Conservation (phyloP, 768 basidiomycete species). For the Trametes gibbosa region DNA sequence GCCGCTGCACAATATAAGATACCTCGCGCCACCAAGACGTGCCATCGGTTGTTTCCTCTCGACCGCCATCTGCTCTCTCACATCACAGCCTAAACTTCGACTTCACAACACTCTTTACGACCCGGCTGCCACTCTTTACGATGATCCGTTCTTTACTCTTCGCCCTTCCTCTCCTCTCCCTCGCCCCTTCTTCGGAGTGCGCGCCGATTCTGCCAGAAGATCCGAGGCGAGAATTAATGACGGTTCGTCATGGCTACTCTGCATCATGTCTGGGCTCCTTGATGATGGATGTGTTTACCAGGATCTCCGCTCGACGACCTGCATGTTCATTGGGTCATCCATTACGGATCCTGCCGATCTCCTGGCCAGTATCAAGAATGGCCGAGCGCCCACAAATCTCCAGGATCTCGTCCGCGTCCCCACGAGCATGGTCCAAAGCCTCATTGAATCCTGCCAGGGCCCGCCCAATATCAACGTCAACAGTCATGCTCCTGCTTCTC, state of each 20-base stretch:
- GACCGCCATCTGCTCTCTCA: slow-evolving; percentile 1
- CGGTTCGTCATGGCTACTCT: not conserved
- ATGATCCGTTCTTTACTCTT: slow-evolving; percentile 14
- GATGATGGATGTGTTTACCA: not conserved
- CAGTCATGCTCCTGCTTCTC: not conserved
- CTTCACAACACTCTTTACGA: not conserved
- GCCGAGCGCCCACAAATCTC: too few species aligned
- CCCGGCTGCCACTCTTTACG: not conserved
- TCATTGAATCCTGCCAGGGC: too few species aligned
- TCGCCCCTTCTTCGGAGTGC: not conserved
- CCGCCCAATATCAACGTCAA: not conserved
- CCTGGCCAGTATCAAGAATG: too few species aligned
- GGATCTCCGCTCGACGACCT: not conserved
- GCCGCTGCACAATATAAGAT: not conserved
- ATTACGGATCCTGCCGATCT: not conserved
- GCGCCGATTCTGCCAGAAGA: slow-evolving; percentile 11
- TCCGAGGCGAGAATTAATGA: not conserved
- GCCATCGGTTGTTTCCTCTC: not conserved
- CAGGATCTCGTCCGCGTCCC: too few species aligned
- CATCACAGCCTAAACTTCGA: not conserved
- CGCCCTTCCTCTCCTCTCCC: slow-evolving; percentile 11
- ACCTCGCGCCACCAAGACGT: not conserved
- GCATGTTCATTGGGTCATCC: not conserved
- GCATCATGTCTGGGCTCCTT: not conserved
- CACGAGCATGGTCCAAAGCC: too few species aligned